These are phyloP conservation scores for Dactylellina sp. DNA, from an alignment of 2,329 filamentous ascomycete genomes.

Conservation along the genomic window DNA sequence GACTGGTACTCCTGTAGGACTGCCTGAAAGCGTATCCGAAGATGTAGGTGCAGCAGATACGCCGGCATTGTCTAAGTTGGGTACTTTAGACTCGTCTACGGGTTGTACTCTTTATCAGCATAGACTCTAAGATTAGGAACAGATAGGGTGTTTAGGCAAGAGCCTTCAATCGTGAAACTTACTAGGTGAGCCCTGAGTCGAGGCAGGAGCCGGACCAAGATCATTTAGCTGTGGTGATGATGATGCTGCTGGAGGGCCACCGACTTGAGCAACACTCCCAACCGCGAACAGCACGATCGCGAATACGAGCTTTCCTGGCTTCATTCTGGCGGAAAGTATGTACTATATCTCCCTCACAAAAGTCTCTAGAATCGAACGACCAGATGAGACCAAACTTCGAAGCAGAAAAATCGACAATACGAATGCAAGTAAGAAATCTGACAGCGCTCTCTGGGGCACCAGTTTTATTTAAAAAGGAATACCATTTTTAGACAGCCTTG, in stretches of 20 bases:
- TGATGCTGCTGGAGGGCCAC: too few relatives aligned
- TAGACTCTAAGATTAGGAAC: too few relatives aligned
- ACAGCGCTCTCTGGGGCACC: conserved; percentile 31
- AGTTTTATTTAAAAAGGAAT: conserved; percentile 52
- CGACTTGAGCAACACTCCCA: conserved; percentile 19
- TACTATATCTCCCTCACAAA: conserved; percentile 16
- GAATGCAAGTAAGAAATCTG: conserved; percentile 23
- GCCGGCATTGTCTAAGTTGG: too few relatives aligned
- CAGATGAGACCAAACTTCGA: not conserved
- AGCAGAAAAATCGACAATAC: conserved; percentile 19
- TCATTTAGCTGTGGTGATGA: too few relatives aligned
- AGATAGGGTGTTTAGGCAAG: not conserved
- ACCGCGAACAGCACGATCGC: conserved; percentile 37
- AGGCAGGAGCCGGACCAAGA: too few relatives aligned
- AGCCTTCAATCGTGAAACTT: too few relatives aligned
- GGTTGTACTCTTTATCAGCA: not conserved
- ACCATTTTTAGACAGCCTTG: conserved; percentile 56
- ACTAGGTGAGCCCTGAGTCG: too few relatives aligned
- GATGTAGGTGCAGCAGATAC: too few relatives aligned
- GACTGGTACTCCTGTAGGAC: not conserved
- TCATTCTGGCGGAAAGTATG: conserved; percentile 24
- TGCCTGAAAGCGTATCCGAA: not conserved
- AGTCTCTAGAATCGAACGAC: conserved; percentile 23
- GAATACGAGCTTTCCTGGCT: conserved; percentile 18
- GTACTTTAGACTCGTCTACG: not conserved